A percentile compares a stretch with the other conserved stretches of the same genome.
Conservation (phyloP, 208 protist species). For the Acanthamoeba royreba region DNA sequence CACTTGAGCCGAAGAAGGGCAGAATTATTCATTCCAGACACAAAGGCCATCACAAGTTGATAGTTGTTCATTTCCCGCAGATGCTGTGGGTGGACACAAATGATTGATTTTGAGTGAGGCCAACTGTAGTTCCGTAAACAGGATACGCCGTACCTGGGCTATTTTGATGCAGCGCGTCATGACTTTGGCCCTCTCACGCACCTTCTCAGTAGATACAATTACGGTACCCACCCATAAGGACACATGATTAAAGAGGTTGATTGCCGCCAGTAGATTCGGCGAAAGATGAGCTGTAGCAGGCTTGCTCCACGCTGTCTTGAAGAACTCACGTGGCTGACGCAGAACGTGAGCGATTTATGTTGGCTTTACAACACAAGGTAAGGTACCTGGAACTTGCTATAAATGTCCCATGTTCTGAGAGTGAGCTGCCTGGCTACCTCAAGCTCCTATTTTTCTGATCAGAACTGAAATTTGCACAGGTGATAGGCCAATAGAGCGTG, state of each 20-base stretch:
- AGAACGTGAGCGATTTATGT: neutral
- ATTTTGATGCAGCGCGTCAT: neutral
- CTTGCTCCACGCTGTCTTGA: neutral
- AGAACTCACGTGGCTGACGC: neutral
- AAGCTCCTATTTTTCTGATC: too few relatives aligned
- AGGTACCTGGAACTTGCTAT: neutral
- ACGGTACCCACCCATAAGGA: neutral
- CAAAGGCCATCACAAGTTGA: neutral
- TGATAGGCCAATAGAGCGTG: too few relatives aligned
- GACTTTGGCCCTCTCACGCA: neutral
- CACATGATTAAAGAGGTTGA: constrained; percentile 15
- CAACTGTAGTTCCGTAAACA: too few relatives aligned
- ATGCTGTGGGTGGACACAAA: neutral
- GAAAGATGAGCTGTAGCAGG: neutral
- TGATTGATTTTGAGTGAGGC: too few relatives aligned
- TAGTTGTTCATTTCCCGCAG: constrained; percentile 9
- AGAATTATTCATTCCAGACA: neutral
- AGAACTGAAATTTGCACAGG: too few relatives aligned
- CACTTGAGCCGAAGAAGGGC: neutral
- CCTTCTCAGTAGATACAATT: neutral
- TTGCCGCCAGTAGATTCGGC: neutral
- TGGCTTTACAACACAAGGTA: too few relatives aligned
- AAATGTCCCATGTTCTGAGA: neutral
- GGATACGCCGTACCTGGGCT: neutral
- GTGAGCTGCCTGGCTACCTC: neutral